Conservation (phyloP, 2,329 filamentous ascomycete genomes). For the Grosmannia clavigera region DNA sequence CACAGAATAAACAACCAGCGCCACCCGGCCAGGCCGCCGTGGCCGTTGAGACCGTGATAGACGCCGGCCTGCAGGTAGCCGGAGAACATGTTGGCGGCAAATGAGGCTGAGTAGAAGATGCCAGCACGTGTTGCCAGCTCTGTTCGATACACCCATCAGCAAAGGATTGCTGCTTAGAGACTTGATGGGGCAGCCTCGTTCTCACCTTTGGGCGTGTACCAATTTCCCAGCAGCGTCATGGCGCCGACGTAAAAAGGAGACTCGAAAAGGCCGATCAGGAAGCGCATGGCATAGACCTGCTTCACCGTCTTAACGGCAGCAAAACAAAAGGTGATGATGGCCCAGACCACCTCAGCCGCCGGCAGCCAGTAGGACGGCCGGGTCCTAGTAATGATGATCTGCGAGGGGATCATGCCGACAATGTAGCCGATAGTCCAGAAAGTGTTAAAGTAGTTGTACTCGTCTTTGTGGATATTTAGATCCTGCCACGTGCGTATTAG, state of each 20-base stretch:
- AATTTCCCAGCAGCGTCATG: slow-evolving; percentile 8
- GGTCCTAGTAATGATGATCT: slow-evolving; percentile 9
- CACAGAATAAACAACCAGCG: slow-evolving; percentile 45
- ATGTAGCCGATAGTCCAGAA: slow-evolving; percentile 28
- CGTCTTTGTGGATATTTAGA: neutral
- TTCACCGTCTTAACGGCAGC: neutral
- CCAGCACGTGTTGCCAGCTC: neutral
- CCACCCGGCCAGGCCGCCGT: slow-evolving; percentile 11
- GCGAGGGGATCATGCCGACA: neutral
- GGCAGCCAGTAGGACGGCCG: slow-evolving; percentile 20
- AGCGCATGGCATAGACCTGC: slow-evolving; percentile 7
- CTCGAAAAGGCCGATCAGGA: slow-evolving; percentile 1
- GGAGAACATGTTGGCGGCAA: slow-evolving; percentile 14
- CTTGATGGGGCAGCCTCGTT: neutral
- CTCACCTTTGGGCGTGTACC: neutral
- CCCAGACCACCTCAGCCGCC: slow-evolving; percentile 9
- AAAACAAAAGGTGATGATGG: slow-evolving; percentile 7
- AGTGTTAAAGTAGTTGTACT: neutral
- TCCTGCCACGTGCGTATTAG: neutral
- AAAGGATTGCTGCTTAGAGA: neutral
- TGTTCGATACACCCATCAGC: neutral
- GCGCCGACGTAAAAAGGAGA: slow-evolving; percentile 1
- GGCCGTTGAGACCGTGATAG: slow-evolving; percentile 23
- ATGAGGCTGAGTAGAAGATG: slow-evolving; percentile 1
- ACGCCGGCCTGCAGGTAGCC: slow-evolving; percentile 35